A percentile compares a stretch with the other conserved stretches of the same genome.
Evolutionary conservation across 352 stramenopile species (phyloP).

Genomic region (Pythium coloratum): DNA sequence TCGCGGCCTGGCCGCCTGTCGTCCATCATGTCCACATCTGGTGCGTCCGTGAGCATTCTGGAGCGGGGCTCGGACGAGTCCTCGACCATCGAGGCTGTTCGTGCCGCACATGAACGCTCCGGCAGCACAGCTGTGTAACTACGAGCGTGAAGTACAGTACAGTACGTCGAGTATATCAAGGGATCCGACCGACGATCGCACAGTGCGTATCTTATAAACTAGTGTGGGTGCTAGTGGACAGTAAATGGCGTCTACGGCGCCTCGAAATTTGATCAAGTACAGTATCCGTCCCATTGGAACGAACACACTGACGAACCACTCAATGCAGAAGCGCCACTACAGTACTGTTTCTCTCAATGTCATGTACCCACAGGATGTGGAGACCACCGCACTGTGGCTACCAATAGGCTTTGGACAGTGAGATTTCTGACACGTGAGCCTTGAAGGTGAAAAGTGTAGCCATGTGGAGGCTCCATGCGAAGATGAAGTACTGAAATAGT

Average conservation of each 20-base stretch:
- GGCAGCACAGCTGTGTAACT: neutral
- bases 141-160: neutral
- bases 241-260: too few species aligned
- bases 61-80: conserved; percentile 22
- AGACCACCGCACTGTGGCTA: too few species aligned
- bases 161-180: neutral
- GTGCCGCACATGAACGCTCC: neutral
- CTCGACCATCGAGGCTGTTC: conserved; percentile 18
- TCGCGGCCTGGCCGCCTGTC: conserved; percentile 22
- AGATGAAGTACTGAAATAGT: neutral
- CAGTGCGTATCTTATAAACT: too few species aligned
- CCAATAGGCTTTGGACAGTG: neutral
- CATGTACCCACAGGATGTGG: too few species aligned
- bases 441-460: conserved; percentile 1
- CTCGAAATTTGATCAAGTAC: too few species aligned
- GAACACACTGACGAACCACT: too few species aligned
- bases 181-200: too few species aligned
- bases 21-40: conserved; percentile 25
- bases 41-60: conserved; percentile 31
- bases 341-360: too few species aligned
- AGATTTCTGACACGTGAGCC: neutral
- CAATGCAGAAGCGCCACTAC: too few species aligned
- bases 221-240: too few species aligned
- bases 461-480: neutral
- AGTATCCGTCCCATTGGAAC: too few species aligned